Conservation (phyloP, 352 stramenopile species). For the Globisporangium canariense region DNA sequence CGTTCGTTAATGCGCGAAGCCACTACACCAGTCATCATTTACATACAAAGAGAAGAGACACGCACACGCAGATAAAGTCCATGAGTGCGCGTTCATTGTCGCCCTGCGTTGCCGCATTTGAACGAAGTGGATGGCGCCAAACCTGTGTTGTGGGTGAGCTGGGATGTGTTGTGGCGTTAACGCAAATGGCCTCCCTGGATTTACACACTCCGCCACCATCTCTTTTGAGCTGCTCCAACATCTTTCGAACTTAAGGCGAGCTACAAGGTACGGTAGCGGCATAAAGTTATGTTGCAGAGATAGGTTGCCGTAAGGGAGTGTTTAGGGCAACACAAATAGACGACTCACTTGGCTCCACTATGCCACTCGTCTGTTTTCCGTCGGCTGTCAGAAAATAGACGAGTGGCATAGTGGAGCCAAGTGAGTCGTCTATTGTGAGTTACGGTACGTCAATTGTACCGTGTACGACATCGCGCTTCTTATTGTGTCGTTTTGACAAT, state of each 20-base stretch:
- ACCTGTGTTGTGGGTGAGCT: background rate
- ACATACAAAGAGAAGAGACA: background rate
- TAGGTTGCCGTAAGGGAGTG: no score
- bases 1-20: no score
- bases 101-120: background rate
- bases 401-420: no score
- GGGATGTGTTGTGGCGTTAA: conserved; percentile 1
- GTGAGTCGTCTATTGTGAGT: no score
- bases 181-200: background rate
- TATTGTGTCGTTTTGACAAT: background rate
- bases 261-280: background rate
- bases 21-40: background rate
- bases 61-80: background rate
- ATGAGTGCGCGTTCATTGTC: background rate
- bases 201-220: conserved; percentile 7
- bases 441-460: no score
- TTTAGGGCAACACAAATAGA: no score
- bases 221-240: background rate
- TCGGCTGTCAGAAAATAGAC: no score
- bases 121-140: background rate
- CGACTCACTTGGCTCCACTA: no score
- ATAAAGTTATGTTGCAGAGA: no score
- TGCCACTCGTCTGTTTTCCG: no score
- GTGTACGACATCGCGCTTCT: no score
- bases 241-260: background rate